phyloP scores from a whole-genome alignment of 257 asterid species.

The Phtheirospermum japonicum region DNA sequence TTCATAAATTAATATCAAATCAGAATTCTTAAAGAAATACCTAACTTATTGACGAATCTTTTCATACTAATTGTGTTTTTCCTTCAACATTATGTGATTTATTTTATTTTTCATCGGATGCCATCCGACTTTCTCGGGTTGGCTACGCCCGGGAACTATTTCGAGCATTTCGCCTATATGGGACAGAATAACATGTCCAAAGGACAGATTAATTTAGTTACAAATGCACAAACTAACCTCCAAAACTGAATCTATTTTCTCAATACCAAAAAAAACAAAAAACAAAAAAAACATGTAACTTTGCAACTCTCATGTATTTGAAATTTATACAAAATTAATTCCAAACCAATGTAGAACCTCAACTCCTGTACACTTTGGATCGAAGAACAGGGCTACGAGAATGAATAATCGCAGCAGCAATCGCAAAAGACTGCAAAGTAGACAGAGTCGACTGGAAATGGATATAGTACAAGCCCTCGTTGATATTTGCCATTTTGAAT shows the following conservation, averaged over 20 bases:
- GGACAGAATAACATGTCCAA: too few species aligned
- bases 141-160: too few species aligned
- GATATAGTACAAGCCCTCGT: constrained; percentile 62
- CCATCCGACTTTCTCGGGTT: too few species aligned
- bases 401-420: constrained; percentile 80
- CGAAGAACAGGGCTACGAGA: constrained; percentile 48
- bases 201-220: background rate
- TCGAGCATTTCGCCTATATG: too few species aligned
- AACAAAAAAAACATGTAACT: background rate
- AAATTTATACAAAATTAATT: constrained; percentile 19
- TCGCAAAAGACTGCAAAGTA: constrained; percentile 70
- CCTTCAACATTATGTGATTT: too few species aligned
- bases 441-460: constrained; percentile 72
- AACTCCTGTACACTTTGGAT: constrained; percentile 52
- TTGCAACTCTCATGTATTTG: background rate
- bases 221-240: constrained; percentile 7
- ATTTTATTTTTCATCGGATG: too few species aligned
- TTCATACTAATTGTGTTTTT: too few species aligned
- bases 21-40: too few species aligned
- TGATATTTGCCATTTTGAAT: constrained; percentile 77
- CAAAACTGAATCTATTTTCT: constrained; percentile 5
- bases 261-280: background rate
- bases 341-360: constrained; percentile 24
- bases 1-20: too few species aligned
- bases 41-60: too few species aligned